These are phyloP conservation scores for Botrytis deweyae DNA, from an alignment of 2,329 filamentous ascomycete species.

Conservation along the genomic window DNA sequence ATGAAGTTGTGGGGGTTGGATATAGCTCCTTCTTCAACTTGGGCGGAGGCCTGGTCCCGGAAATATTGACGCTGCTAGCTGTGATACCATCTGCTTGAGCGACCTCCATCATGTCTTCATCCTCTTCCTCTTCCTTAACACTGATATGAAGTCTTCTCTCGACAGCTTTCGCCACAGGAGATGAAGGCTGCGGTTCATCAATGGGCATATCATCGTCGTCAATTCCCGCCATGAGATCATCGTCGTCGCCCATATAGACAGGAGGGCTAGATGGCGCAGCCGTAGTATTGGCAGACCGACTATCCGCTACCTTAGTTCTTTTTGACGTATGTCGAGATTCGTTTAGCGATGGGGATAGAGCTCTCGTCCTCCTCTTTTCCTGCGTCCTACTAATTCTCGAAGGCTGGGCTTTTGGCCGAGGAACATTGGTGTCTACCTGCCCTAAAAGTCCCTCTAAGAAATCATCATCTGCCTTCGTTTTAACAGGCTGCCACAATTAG, in stretches of 20 bases:
- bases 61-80: conserved; percentile 76
- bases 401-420: conserved; percentile 58
- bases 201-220: conserved; percentile 74
- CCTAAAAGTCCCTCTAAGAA: conserved; percentile 83
- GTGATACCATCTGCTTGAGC: conserved; percentile 71
- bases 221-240: conserved; percentile 53
- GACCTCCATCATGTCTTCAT: conserved; percentile 84
- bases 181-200: conserved; percentile 84
- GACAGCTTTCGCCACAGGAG: conserved; percentile 76
- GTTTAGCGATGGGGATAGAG: conserved; percentile 70
- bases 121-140: conserved; percentile 67
- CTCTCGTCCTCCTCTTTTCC: conserved; percentile 74
- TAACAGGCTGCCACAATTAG: conserved; percentile 55
- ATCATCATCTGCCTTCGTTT: conserved; percentile 82
- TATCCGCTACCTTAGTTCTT: conserved; percentile 55
- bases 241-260: conserved; percentile 53
- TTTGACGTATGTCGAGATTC: conserved; percentile 53
- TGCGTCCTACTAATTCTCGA: conserved; percentile 70
- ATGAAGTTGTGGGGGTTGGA: conserved; percentile 73
- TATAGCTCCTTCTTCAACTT: conserved; percentile 70
- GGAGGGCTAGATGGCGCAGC: conserved; percentile 47
- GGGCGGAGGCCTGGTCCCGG: conserved; percentile 74
- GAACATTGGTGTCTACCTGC: conserved; percentile 79
- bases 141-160: conserved; percentile 64
- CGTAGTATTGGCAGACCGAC: conserved; percentile 34